These are phyloP conservation scores for Pleoardoris graminearum DNA, from an alignment of 2,329 filamentous ascomycete species.

Conservation along the genomic window DNA sequence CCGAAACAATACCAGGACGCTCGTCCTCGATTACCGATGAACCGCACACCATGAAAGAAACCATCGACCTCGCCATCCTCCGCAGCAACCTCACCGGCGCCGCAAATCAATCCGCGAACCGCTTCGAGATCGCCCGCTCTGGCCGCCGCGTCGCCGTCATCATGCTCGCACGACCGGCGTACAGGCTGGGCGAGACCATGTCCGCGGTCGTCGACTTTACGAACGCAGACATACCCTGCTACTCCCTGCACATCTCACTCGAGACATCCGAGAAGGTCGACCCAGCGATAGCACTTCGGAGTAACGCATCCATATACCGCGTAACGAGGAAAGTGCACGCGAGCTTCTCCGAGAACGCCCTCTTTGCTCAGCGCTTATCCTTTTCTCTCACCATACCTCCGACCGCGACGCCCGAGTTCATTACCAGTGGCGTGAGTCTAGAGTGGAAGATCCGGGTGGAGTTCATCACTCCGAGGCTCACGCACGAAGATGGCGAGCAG, in stretches of 20 bases:
- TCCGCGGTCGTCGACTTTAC: slow-evolving; percentile 84
- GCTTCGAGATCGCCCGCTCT: slow-evolving; percentile 92
- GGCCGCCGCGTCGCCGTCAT: slow-evolving; percentile 91
- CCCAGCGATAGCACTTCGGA: slow-evolving; percentile 77
- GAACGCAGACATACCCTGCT: slow-evolving; percentile 76
- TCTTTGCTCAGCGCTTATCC: slow-evolving; percentile 77
- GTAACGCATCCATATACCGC: slow-evolving; percentile 80
- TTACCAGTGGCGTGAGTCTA: slow-evolving; percentile 83
- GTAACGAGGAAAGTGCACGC: slow-evolving; percentile 83
- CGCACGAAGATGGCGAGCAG: slow-evolving; percentile 38
- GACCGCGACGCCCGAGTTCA: slow-evolving; percentile 83
- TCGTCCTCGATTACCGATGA: slow-evolving; percentile 61
- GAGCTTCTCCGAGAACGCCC: slow-evolving; percentile 75
- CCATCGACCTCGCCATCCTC: slow-evolving; percentile 88
- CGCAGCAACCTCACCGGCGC: slow-evolving; percentile 63
- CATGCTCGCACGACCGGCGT: slow-evolving; percentile 84
- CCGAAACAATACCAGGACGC: slow-evolving; percentile 56
- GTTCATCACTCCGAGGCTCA: slow-evolving; percentile 77
- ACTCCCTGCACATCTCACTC: slow-evolving; percentile 79
- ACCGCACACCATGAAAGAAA: slow-evolving; percentile 71
- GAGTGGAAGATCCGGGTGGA: slow-evolving; percentile 90
- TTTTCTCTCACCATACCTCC: slow-evolving; percentile 85
- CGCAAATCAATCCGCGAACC: slow-evolving; percentile 80
- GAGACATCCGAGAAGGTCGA: slow-evolving; percentile 88
- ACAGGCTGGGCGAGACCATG: slow-evolving; percentile 85